Base-by-base conservation (phyloP, 768 basidiomycete genomes). In the Tulasnella calospora region DNA sequence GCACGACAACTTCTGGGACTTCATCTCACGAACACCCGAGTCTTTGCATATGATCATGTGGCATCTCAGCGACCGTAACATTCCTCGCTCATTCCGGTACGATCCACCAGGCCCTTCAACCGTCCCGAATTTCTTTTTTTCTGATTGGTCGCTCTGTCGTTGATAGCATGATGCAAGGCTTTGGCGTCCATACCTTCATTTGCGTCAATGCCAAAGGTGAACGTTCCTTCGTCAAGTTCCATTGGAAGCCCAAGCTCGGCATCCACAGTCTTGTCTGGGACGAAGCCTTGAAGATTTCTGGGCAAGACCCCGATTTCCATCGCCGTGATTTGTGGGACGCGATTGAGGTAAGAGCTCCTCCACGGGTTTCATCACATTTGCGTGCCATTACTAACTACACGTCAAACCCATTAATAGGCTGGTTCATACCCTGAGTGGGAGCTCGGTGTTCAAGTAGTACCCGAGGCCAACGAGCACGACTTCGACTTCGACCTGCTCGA, bases 1-100 rank as follows among this genome's bases (percentile, higher is more conserved):
- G 1, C 94, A 95, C 82, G 94, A 95, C 85, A 94, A 92, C 81
- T 94, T 94, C 80, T 96, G 93, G 93, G 94, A 95, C 82, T 95
- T 92, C 81, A 90, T 90, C 51, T 88, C 89, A 61, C 86, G 93
- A 40, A 89, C 91, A 81, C 88, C 92, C 0, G 91, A 94, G 86
- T 80, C 83, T 33, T 71, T 87, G 90, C 87, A 83, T 46, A 57
- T 82, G 91, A 84, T 92, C 13, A 90, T 92, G 88, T 96, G 94
- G 94, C 87, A 86, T 46, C 90, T 96, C 89, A 93, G 92, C 15
- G 95, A 96, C 83, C 90, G 94, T 81, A 92, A 88, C 4, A 90
- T 97, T 79, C 95, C 95, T 19, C 90, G 94, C 27, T 94, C 94
- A 7, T 92, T 86, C 83, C 89, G 94, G 70, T 69, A 78, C 21